Evolutionary conservation across 108 stramenopile genomes (phyloP), one percentile per base, ranked within the genome.

Genomic region (Cylindrotheca closterium): DNA sequence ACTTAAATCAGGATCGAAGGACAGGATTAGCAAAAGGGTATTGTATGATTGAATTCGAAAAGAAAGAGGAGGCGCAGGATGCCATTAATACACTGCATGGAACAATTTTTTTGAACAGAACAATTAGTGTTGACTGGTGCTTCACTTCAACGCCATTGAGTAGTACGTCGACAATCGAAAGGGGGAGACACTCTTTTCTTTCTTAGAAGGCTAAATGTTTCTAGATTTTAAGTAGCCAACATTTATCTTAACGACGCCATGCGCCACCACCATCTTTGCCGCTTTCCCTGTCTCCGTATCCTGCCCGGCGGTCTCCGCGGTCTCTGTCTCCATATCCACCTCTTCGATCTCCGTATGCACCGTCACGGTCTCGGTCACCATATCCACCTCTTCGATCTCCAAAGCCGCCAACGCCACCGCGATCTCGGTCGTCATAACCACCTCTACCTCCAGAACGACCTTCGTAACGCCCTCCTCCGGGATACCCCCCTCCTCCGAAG

Each of bases 11-110:
- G 19, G 86, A 91, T 68, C 64, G 89, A 45, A 32, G 69, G 47
- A 87, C 86, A 2, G 86, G 89, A 15, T 67, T 81, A 48, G 70
- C 72, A 22, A 80, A 81, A 56, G 80, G 82, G 1, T 84, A 81
- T 31, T 80, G 78, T 2, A 30, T 87, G 46, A 65, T 87, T 3
- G 70, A 75, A 63, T 75, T 46, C 46, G 28, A 21, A 29, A 52
- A 67, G 15, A 57, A 60, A 33, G 45, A 49, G 18, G 81, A 78
- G 33, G 86, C 82, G 0, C 70, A 76, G 33, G 75, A 70, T 30
- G 80, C 86, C 2, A 80, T 87, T 30, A 68, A 74, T 51, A 50
- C 46, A n/a, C 54, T 87, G 19, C 74, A 91, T 65, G 85, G 82
- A 34, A 68, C 46, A 51, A 54, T 77, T 30, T 22, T 91, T 21